phyloP scores from a whole-genome alignment of 192 early-diverging fungal genomes.

The Anaeromyces robustus region DNA sequence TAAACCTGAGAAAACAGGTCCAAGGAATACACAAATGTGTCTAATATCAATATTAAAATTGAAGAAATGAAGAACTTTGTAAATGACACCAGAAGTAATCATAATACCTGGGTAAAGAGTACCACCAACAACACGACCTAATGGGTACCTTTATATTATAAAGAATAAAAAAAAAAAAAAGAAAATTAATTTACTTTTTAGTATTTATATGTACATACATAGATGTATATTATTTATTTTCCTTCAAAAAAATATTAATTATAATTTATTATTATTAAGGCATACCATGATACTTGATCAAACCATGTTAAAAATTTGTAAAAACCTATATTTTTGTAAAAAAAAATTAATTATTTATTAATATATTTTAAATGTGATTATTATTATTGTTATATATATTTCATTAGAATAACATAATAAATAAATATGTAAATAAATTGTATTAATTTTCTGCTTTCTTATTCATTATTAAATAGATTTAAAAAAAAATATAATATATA shows the following conservation, averaged over 20 bases:
- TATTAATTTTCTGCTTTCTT: too few species aligned
- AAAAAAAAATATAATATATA: too few species aligned
- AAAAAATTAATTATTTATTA: too few species aligned
- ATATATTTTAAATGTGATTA: conserved; percentile 50
- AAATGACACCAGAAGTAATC: conserved; percentile 89
- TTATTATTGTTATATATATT: background rate
- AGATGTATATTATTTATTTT: background rate
- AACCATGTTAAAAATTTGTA: conserved; percentile 99
- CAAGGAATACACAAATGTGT: conserved; percentile 95
- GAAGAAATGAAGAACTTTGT: conserved; percentile 82
- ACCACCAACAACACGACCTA: conserved; percentile 91
- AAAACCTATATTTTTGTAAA: conserved; percentile 97
- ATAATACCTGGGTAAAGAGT: conserved; percentile 99
- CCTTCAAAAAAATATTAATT: too few species aligned
- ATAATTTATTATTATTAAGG: conserved; percentile 28
- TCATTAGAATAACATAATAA: too few species aligned
- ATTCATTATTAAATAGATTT: too few species aligned
- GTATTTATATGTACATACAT: too few species aligned
- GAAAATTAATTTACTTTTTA: too few species aligned
- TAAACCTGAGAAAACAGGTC: conserved; percentile 86
- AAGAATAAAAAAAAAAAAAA: too few species aligned
- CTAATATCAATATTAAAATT: conserved; percentile 96
- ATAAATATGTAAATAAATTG: too few species aligned
- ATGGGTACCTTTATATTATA: conserved; percentile 5
- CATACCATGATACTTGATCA: conserved; percentile 96